phyloP scores from a whole-genome alignment of 1,139 yeast genomes.

The Candida sanyaensis region DNA sequence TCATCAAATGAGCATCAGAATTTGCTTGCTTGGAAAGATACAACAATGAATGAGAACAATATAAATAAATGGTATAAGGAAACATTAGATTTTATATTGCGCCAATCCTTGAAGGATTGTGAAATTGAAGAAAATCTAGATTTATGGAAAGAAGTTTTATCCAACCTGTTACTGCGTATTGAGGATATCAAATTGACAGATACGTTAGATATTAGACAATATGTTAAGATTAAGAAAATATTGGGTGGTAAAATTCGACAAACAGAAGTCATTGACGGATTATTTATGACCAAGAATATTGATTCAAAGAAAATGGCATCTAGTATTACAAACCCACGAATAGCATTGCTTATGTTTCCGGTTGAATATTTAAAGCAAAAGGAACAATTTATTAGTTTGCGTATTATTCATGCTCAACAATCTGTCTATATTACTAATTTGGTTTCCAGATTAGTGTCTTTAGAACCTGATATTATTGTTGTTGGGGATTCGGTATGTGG shows the following conservation, averaged over 20 bases:
- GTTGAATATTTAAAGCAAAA: slow-evolving; percentile 76
- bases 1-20: not conserved
- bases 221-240: slow-evolving; percentile 81
- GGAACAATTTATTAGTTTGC: slow-evolving; percentile 77
- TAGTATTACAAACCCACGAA: slow-evolving; percentile 63
- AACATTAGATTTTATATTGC: slow-evolving; percentile 40
- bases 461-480: slow-evolving; percentile 78
- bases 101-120: slow-evolving; percentile 68
- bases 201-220: slow-evolving; percentile 81
- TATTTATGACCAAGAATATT: slow-evolving; percentile 80
- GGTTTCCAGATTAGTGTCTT: slow-evolving; percentile 73
- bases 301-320: slow-evolving; percentile 84
- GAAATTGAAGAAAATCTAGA: slow-evolving; percentile 40
- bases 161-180: slow-evolving; percentile 26
- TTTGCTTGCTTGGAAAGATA: slow-evolving; percentile 5
- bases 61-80: slow-evolving; percentile 23
- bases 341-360: slow-evolving; percentile 85
- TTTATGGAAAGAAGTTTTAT: slow-evolving; percentile 41
- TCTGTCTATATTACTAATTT: slow-evolving; percentile 79
- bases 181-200: slow-evolving; percentile 52
- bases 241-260: slow-evolving; percentile 70
- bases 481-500: slow-evolving; percentile 87
- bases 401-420: slow-evolving; percentile 87
- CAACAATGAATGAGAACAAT: slow-evolving; percentile 1
- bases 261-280: slow-evolving; percentile 70